These are phyloP conservation scores for Amanita exitialis DNA, from an alignment of 768 basidiomycete genomes.

Conservation along the genomic window DNA sequence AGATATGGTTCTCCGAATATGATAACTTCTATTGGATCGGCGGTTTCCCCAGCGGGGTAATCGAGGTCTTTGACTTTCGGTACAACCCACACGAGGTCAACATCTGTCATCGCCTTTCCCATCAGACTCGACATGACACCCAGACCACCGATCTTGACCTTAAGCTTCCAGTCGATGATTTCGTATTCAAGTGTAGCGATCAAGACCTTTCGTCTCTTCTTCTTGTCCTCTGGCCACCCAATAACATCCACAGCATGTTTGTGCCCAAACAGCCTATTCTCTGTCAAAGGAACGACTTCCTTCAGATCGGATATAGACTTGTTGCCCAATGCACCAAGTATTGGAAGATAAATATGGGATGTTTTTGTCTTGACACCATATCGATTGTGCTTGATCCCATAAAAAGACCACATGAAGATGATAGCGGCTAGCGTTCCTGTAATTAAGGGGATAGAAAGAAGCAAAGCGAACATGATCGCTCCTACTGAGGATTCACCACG, in stretches of 20 bases:
- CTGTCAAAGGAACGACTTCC: slow-evolving; percentile 50
- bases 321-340: slow-evolving; percentile 54
- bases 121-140: slow-evolving; percentile 97
- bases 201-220: slow-evolving; percentile 84
- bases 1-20: slow-evolving; percentile 95
- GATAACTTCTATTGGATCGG: slow-evolving; percentile 91
- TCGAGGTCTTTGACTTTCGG: slow-evolving; percentile 94
- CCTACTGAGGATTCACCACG: slow-evolving; percentile 75
- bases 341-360: slow-evolving; percentile 79
- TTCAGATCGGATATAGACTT: slow-evolving; percentile 68
- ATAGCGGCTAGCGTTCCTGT: slow-evolving; percentile 76
- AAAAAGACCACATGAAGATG: slow-evolving; percentile 94
- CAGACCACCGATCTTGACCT: slow-evolving; percentile 95
- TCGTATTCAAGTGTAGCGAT: slow-evolving; percentile 94
- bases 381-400: slow-evolving; percentile 90
- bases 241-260: slow-evolving; percentile 66
- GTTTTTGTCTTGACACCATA: slow-evolving; percentile 75
- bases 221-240: slow-evolving; percentile 94
- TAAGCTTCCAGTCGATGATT: slow-evolving; percentile 94
- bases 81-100: slow-evolving; percentile 87
- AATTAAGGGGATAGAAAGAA: slow-evolving; percentile 74
- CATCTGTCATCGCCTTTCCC: slow-evolving; percentile 98
- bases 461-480: slow-evolving; percentile 80
- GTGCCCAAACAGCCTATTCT: slow-evolving; percentile 58
- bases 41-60: slow-evolving; percentile 85